These are phyloP conservation scores for Rhododendron griersonianum DNA, from an alignment of 148 eudicot species.

Conservation along the genomic window DNA sequence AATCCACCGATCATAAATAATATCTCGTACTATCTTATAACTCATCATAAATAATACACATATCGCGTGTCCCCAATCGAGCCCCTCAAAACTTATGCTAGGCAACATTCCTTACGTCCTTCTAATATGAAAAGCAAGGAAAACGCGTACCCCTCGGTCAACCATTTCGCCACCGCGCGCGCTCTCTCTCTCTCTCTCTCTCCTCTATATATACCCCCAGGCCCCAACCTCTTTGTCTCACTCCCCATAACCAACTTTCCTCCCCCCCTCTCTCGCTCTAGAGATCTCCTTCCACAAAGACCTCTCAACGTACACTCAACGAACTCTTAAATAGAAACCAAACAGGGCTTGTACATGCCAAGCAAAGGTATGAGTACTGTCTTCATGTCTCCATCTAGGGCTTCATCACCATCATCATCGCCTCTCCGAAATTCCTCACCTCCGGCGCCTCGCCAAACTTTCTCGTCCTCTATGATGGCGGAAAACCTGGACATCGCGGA, in stretches of 20 bases:
- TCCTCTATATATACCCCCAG: neutral
- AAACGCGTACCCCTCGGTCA: neutral
- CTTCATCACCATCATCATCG: slow-evolving; percentile 10
- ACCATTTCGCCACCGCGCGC: neutral
- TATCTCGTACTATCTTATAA: no score
- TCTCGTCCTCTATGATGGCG: slow-evolving; percentile 38
- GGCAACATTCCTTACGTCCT: neutral
- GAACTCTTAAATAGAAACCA: neutral
- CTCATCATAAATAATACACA: no score
- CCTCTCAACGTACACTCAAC: neutral
- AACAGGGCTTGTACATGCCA: no score
- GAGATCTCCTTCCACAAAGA: neutral
- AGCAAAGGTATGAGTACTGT: slow-evolving; percentile 2
- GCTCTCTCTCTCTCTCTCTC: neutral
- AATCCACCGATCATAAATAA: no score
- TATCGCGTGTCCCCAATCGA: no score
- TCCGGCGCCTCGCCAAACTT: slow-evolving; percentile 19
- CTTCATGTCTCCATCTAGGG: slow-evolving; percentile 4
- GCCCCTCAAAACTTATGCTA: no score
- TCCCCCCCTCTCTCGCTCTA: neutral
- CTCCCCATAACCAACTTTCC: neutral
- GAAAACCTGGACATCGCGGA: slow-evolving; percentile 49
- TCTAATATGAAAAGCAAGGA: neutral
- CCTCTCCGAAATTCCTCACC: slow-evolving; percentile 15
- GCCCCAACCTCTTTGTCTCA: neutral